Evolutionary conservation across 306 rosid species (phyloP), one percentile per base, ranked within the genome.

Genomic region (Medicago arabica): DNA sequence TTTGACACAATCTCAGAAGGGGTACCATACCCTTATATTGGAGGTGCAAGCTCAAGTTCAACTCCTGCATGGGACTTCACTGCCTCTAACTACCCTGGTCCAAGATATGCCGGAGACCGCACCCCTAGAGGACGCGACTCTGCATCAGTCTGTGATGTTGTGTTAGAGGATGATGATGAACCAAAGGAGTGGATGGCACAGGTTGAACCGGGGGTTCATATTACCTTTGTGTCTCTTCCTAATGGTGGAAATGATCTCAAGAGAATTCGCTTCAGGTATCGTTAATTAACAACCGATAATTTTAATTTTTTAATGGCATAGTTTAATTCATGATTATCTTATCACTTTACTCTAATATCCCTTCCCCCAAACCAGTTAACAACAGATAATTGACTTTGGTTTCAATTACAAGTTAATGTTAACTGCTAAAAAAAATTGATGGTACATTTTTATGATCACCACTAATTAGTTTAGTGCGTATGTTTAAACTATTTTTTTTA

Each of bases 181-280:
- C 89, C 95, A 21, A 87, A 94, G 83, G 98, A 92, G 86, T 94
- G 98, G 98, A 87, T 90, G 93, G 98, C 96, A 12, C 92, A 92
- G 73, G 98, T 94, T 59, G 98, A 94, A 82, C 97, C 95, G 4
- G 98, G 98, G 5, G 96, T 94, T 77, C 91, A 87, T 75, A 92
- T 94, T 50, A 90, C 93, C 36, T 94, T 94, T 67, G 92, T 87
- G 13, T 90, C 97, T 67, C 96, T 94, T 77, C 95, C 98, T 54
- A 86, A 88, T 76, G 98, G 98, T 0, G 98, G 95, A 78, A 92
- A 94, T 81, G 97, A 94, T 79, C 91, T 94, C 49, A 92, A 92
- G 78, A 92, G 96, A 72, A 90, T 95, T 80, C 97, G 96, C 43
- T 95, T 95, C 89, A 86, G 96, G 98, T 95, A 92, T 23, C 0